Evolutionary conservation across 2,329 filamentous ascomycete species (phyloP), one percentile per base, ranked within the genome.

Genomic region (Xylariales sp.): DNA sequence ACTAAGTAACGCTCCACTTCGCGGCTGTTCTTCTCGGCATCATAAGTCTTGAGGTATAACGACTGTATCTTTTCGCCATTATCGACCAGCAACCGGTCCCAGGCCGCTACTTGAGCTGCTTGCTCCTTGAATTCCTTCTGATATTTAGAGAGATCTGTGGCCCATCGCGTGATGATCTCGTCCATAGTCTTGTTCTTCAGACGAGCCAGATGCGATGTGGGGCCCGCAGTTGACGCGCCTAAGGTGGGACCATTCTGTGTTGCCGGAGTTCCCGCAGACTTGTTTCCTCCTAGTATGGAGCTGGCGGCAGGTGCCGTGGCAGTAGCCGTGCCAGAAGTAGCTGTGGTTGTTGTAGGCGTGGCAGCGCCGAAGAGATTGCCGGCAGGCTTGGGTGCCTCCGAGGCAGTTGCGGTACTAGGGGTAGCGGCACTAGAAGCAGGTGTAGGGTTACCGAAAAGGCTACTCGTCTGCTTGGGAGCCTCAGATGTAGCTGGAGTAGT

Each of bases 101-200:
- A 98, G 32, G 78, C 75, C 10, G 89, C 86, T 11, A 97, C 88
- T 49, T 89, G 85, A 46, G 82, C 78, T 4, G 94, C 91, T 62
- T 97, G 89, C 24, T 84, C 78, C 60, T 94, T 89, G 69, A 97
- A 98, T 45, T 95, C 88, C 62, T 95, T 95, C 58, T 97, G 91
- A 59, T 98, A 96, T 58, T 95, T 94, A 40, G 89, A 86, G 37
- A 98, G 72, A 58, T 97, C 93, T 0, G 89, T 88, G 2, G 93
- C 93, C 93, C 93, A 98, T 22, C 89, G 82, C 4, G 88, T 96
- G 51, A 98, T 89, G 49, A 98, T 96, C 61, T 98, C 93, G 58
- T 98, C 93, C 86, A 98, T 96, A 1, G 91, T 95, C 69, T 95
- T 97, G 65, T 96, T 95, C 72, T 95, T 95, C 27, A 98, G 73